These are phyloP conservation scores for Tillandsia leiboldiana DNA, from an alignment of 176 grass and related monocot genomes.

Conservation along the genomic window DNA sequence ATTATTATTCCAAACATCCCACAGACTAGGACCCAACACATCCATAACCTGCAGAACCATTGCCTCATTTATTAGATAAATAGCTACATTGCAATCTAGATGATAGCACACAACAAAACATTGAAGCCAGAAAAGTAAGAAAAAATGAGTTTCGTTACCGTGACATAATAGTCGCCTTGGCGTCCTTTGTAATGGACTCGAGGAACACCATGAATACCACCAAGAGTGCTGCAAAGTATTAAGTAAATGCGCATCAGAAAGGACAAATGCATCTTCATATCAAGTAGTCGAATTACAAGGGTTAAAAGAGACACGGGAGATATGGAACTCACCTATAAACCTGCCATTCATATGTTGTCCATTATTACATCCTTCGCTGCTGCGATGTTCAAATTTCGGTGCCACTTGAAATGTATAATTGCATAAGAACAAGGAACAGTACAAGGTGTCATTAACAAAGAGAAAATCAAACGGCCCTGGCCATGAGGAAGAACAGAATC, in stretches of 20 bases:
- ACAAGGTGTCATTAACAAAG: neutral
- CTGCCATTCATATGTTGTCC: slow-evolving; percentile 89
- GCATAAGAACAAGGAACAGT: slow-evolving; percentile 4
- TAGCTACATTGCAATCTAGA: neutral
- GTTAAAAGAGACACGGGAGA: neutral
- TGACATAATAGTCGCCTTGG: slow-evolving; percentile 78
- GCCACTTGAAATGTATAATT: slow-evolving; percentile 44
- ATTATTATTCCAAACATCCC: slow-evolving; percentile 97
- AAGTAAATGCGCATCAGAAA: neutral
- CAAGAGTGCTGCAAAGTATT: slow-evolving; percentile 51
- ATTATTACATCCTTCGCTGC: slow-evolving; percentile 83
- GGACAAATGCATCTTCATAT: too few species aligned
- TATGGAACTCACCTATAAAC: slow-evolving; percentile 60
- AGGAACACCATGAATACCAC: slow-evolving; percentile 86
- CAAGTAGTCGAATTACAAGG: neutral
- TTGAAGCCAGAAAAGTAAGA: neutral
- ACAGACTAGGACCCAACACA: slow-evolving; percentile 87
- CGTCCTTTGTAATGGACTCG: slow-evolving; percentile 87
- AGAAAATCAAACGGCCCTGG: slow-evolving; percentile 3
- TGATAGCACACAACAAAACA: neutral
- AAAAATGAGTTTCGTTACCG: slow-evolving; percentile 44
- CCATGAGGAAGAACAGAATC: slow-evolving; percentile 23
- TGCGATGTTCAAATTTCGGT: slow-evolving; percentile 89
- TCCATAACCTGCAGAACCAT: slow-evolving; percentile 64
- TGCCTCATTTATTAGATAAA: neutral